Percentiles rank a stretch among this genome's conserved stretches.
Conservation (phyloP, 1,284 basidiomycete species). For the Trichosporon faecale region DNA sequence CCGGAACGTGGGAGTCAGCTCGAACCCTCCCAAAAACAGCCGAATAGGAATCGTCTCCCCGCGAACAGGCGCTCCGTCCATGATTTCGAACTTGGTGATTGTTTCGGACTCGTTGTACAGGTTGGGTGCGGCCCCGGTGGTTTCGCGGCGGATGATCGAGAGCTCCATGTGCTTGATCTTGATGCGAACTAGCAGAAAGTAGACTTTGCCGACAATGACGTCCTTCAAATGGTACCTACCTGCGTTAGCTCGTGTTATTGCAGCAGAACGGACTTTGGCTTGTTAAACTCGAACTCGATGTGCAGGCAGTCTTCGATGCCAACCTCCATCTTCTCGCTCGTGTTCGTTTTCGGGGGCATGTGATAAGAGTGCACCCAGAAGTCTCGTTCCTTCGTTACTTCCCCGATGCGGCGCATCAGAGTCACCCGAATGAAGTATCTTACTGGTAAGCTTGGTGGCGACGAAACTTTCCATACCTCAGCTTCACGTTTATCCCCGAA, state of each 20-base stretch:
- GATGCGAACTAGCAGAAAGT: conserved; percentile 96
- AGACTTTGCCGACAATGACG: conserved; percentile 99
- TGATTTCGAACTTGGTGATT: conserved; percentile 99
- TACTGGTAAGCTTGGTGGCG: background rate
- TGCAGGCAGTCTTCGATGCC: conserved; percentile 98
- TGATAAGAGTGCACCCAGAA: conserved; percentile 98
- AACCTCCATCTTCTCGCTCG: conserved; percentile 99
- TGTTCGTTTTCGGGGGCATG: conserved; percentile 96
- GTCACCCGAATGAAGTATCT: conserved; percentile 94
- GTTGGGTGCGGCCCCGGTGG: conserved; percentile 91
- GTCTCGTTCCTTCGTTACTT: conserved; percentile 87
- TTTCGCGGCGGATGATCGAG: conserved; percentile 94
- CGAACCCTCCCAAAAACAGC: conserved; percentile 95
- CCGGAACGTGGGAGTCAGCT: conserved; percentile 95
- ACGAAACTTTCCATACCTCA: conserved; percentile 63
- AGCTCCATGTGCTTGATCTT: conserved; percentile 99
- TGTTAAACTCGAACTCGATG: conserved; percentile 99
- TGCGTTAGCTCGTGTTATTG: background rate
- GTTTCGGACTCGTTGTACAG: conserved; percentile 99
- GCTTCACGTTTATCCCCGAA: conserved; percentile 95
- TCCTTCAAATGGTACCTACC: conserved; percentile 94
- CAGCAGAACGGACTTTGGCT: conserved; percentile 75
- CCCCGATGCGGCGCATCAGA: conserved; percentile 84
- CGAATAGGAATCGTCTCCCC: conserved; percentile 98
- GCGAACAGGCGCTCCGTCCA: conserved; percentile 94